Percentiles rank a stretch among this genome's conserved stretches.
phyloP scores from a whole-genome alignment of 2,329 filamentous ascomycete genomes.

The Emericellopsis cladophorae region DNA sequence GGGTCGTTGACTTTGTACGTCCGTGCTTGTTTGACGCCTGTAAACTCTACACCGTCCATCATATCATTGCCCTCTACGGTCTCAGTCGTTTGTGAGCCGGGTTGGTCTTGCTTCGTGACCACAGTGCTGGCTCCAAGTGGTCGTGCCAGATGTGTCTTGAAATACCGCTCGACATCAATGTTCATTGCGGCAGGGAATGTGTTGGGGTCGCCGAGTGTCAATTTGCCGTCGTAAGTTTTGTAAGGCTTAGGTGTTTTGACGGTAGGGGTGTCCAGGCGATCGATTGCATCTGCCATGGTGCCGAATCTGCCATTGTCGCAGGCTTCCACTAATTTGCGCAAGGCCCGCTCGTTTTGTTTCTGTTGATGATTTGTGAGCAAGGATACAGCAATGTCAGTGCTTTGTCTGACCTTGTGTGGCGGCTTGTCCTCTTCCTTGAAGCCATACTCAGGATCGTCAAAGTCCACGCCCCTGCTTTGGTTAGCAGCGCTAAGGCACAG shows the following conservation, averaged over 20 bases:
- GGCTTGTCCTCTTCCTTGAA: constrained; percentile 87
- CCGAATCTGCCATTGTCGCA: constrained; percentile 61
- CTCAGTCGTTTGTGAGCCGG: constrained; percentile 35
- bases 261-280: constrained; percentile 64
- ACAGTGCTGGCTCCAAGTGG: constrained; percentile 69
- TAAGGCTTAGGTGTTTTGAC: constrained; percentile 66
- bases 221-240: constrained; percentile 63
- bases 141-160: constrained; percentile 66
- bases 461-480: constrained; percentile 64
- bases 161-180: constrained; percentile 85
- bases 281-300: constrained; percentile 77
- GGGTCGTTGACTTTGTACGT: constrained; percentile 73
- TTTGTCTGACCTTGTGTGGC: constrained; percentile 44
- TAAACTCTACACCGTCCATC: constrained; percentile 41
- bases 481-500: not conserved
- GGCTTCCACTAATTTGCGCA: constrained; percentile 52
- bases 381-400: too few relatives aligned
- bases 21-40: constrained; percentile 62
- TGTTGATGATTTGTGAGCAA: constrained; percentile 6
- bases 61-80: constrained; percentile 33
- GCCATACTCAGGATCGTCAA: constrained; percentile 81
- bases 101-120: constrained; percentile 41
- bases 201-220: constrained; percentile 69
- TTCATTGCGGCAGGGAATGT: constrained; percentile 61
- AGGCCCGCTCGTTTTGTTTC: constrained; percentile 54